Evolutionary conservation across 2,329 filamentous ascomycete genomes (phyloP).

Genomic region (Diplodia scrobiculata): DNA sequence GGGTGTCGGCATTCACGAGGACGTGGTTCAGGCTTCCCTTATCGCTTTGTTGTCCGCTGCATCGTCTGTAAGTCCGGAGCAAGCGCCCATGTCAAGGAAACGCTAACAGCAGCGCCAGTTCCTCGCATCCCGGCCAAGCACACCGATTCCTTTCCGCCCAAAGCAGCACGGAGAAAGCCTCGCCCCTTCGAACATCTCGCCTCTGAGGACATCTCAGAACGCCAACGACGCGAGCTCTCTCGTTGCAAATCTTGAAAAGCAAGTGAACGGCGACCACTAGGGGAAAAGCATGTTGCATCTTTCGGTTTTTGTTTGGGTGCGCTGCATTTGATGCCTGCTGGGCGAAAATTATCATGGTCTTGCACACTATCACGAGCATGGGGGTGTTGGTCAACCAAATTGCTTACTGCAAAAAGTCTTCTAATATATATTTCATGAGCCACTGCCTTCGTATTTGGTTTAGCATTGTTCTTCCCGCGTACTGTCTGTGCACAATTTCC

Average conservation of each 20-base stretch:
- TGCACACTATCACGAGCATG: slow-evolving; percentile 11
- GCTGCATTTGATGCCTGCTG: slow-evolving; percentile 3
- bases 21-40: slow-evolving; percentile 86
- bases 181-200: slow-evolving; percentile 35
- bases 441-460: not conserved
- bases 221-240: slow-evolving; percentile 6
- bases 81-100: slow-evolving; percentile 12
- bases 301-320: slow-evolving; percentile 11
- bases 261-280: slow-evolving; percentile 28
- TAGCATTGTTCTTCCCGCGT: not conserved
- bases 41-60: slow-evolving; percentile 84
- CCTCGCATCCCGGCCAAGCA: slow-evolving; percentile 68
- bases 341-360: slow-evolving; percentile 3
- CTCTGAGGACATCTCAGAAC: slow-evolving; percentile 30
- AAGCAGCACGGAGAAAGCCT: slow-evolving; percentile 53
- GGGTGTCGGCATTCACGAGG: slow-evolving; percentile 90
- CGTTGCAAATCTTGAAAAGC: slow-evolving; percentile 28
- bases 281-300: slow-evolving; percentile 22
- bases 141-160: slow-evolving; percentile 65
- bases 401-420: not conserved
- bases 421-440: slow-evolving; percentile 1
- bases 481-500: not conserved
- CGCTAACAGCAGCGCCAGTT: slow-evolving; percentile 57
- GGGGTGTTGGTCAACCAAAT: slow-evolving; percentile 12
- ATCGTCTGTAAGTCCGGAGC: slow-evolving; percentile 68